Evolutionary conservation across 495 filamentous ascomycete genomes (phyloP).

Genomic region (Bathelium albidoporum): DNA sequence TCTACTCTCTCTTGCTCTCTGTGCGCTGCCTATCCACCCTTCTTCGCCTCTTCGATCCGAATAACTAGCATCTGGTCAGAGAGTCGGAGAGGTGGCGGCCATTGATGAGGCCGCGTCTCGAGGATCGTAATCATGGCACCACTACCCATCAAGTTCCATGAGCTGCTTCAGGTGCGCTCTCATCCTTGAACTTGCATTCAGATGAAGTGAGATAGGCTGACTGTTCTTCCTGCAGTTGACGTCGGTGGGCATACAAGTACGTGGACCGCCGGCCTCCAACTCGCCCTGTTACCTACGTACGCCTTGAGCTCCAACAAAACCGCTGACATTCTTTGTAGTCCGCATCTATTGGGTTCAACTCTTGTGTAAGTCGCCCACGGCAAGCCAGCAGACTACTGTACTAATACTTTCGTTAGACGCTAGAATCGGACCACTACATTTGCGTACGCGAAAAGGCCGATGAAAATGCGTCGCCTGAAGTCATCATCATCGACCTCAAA

Average conservation of each 20-base stretch:
- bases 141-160: conserved; percentile 89
- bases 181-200: background rate
- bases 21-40: background rate
- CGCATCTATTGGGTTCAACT: conserved; percentile 87
- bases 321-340: conserved; percentile 37
- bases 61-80: background rate
- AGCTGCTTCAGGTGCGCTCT: conserved; percentile 70
- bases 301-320: conserved; percentile 26
- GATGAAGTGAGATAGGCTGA: conserved; percentile 13
- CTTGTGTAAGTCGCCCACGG: conserved; percentile 60
- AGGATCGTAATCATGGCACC: conserved; percentile 47
- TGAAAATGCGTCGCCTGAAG: conserved; percentile 72
- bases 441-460: conserved; percentile 89
- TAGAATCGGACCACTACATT: conserved; percentile 93
- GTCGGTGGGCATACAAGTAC: conserved; percentile 69
- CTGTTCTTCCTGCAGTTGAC: conserved; percentile 45
- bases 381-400: conserved; percentile 7
- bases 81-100: background rate
- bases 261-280: conserved; percentile 28
- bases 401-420: conserved; percentile 49
- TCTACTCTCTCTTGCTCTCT: background rate
- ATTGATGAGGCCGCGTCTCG: conserved; percentile 14
- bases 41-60: background rate
- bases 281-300: conserved; percentile 3
- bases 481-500: conserved; percentile 94